Evolutionary conservation across 2,329 filamentous ascomycete genomes (phyloP).

Genomic region (Aureobasidium sp.): DNA sequence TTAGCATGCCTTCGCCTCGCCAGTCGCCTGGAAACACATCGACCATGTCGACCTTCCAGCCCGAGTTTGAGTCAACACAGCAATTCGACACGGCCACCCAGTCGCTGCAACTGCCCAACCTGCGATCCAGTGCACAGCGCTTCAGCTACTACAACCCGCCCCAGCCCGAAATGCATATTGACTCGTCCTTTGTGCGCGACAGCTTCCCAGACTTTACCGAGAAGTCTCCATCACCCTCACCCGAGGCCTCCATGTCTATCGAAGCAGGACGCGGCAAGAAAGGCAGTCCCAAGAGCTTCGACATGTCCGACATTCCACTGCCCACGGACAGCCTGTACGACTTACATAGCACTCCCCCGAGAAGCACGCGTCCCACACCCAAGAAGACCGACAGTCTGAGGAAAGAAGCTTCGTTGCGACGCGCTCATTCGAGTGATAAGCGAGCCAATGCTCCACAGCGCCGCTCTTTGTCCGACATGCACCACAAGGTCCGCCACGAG

Average conservation of each 20-base stretch:
- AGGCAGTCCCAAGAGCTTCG: conserved; percentile 28
- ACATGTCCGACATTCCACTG: conserved; percentile 43
- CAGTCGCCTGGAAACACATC: conserved; percentile 12
- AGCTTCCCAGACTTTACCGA: conserved; percentile 10
- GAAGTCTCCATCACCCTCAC: background rate
- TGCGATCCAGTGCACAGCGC: conserved; percentile 5
- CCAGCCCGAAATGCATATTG: conserved; percentile 1
- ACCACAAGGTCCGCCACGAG: conserved; percentile 43
- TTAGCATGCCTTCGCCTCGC: conserved; percentile 6
- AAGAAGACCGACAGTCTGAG: conserved; percentile 27
- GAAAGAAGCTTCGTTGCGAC: conserved; percentile 37
- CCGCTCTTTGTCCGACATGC: conserved; percentile 46
- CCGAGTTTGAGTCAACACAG: conserved; percentile 15
- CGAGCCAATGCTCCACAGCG: conserved; percentile 23
- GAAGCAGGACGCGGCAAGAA: conserved; percentile 47
- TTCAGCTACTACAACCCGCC: conserved; percentile 2
- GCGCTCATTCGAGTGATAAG: conserved; percentile 29
- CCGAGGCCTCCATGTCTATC: conserved; percentile 31
- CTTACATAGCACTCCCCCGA: conserved; percentile 33
- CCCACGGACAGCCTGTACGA: conserved; percentile 42
- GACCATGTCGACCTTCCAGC: conserved; percentile 14
- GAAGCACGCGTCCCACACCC: conserved; percentile 19
- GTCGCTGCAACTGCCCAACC: conserved; percentile 10
- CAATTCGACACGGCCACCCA: conserved; percentile 16
- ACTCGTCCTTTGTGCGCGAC: conserved; percentile 1